A percentile compares a stretch with the other conserved stretches of the same genome.
phyloP scores from a whole-genome alignment of 1,284 basidiomycete genomes.

The Rugosomyces carneus region DNA sequence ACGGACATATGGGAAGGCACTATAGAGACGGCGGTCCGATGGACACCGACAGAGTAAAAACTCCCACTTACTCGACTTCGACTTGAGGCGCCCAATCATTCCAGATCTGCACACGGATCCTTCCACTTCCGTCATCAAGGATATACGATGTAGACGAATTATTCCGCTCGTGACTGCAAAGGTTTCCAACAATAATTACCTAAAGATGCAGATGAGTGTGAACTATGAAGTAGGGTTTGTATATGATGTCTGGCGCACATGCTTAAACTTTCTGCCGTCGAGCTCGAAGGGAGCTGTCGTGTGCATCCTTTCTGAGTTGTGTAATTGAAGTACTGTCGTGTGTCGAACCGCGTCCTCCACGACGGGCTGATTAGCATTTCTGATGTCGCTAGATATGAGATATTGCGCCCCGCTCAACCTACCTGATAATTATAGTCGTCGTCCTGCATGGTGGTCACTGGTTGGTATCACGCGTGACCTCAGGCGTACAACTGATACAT shows the following conservation, averaged over 20 bases:
- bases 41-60: background rate
- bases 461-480: no score
- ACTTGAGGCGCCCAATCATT: conserved; percentile 31
- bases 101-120: conserved; percentile 20
- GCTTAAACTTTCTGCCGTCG: conserved; percentile 13
- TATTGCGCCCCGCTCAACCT: background rate
- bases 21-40: conserved; percentile 4
- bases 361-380: background rate
- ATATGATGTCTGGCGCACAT: conserved; percentile 3
- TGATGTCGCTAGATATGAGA: background rate
- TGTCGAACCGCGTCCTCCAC: conserved; percentile 7
- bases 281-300: conserved; percentile 14
- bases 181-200: conserved; percentile 27
- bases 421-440: background rate
- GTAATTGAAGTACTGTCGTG: conserved; percentile 17
- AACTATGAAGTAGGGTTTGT: background rate
- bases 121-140: conserved; percentile 29
- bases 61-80: conserved; percentile 13
- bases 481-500: no score
- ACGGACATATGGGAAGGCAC: conserved; percentile 24
- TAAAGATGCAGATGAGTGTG: conserved; percentile 9
- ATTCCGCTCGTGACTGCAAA: conserved; percentile 11
- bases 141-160: conserved; percentile 15
- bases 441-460: background rate
- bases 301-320: conserved; percentile 11